These are phyloP conservation scores for Malassezia psittaci DNA, from an alignment of 1,284 basidiomycete species.

Conservation along the genomic window DNA sequence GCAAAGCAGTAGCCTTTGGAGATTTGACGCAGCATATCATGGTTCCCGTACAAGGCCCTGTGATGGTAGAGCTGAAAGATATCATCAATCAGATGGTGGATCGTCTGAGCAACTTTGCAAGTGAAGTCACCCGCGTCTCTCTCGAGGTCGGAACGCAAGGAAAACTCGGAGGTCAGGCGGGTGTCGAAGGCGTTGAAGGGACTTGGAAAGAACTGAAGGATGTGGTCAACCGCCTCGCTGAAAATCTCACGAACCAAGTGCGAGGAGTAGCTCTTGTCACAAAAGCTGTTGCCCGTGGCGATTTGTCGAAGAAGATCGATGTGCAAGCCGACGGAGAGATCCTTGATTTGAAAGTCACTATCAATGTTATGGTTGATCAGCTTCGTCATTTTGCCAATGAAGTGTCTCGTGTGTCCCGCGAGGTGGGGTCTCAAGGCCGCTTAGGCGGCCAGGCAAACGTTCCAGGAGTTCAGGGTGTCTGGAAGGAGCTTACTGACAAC, in stretches of 20 bases:
- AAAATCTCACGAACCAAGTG: slow-evolving; percentile 73
- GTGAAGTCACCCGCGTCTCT: slow-evolving; percentile 84
- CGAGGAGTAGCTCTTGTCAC: slow-evolving; percentile 89
- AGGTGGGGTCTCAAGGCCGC: slow-evolving; percentile 33
- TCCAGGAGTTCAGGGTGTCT: slow-evolving; percentile 47
- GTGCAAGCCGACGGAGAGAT: slow-evolving; percentile 95
- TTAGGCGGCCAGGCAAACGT: slow-evolving; percentile 48
- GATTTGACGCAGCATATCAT: slow-evolving; percentile 93
- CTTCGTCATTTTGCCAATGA: slow-evolving; percentile 84
- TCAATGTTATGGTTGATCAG: slow-evolving; percentile 89
- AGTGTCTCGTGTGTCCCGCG: slow-evolving; percentile 78
- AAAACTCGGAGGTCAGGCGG: slow-evolving; percentile 47
- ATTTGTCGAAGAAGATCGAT: slow-evolving; percentile 88
- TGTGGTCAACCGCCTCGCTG: slow-evolving; percentile 48
- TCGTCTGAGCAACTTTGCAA: slow-evolving; percentile 79
- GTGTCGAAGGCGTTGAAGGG: slow-evolving; percentile 47
- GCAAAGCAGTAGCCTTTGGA: slow-evolving; percentile 86
- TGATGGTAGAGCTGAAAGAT: slow-evolving; percentile 95
- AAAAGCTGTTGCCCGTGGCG: slow-evolving; percentile 92
- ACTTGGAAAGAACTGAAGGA: slow-evolving; percentile 49
- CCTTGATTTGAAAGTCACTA: slow-evolving; percentile 89
- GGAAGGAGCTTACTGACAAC: slow-evolving; percentile 52
- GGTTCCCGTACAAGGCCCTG: slow-evolving; percentile 85
- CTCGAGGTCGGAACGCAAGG: slow-evolving; percentile 60
- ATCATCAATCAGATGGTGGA: slow-evolving; percentile 90